Evolutionary conservation across 1,284 basidiomycete species (phyloP), one percentile per base, ranked within the genome.

Genomic region (Leccinum solheimii): DNA sequence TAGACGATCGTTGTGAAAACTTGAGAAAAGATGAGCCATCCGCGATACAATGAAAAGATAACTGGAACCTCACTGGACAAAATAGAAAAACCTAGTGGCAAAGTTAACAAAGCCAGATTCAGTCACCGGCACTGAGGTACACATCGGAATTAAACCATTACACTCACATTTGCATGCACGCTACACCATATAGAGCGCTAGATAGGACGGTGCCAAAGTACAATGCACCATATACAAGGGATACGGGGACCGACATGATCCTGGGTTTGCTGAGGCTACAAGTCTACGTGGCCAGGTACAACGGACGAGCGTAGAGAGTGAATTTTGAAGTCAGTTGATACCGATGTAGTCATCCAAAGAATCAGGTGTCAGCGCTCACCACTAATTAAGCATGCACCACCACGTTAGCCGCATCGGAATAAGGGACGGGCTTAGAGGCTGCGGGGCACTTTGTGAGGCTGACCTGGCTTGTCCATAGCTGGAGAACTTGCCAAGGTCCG

Each of bases 101-200:
- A 11, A 51, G 16, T 51, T 16, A 23, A 23, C 21, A 27, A 51
- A 51, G 16, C 14, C 23, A 48, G 19, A 6, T 48, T 27, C 49
- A 51, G 16, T 27, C n/a, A 27, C 26, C 3, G 16, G 50, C 26
- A 27, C 5, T 10, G 23, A 2, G 14, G 30, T 16, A 23, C 32
- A 21, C 7, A 30, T 30, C 27, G 27, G 27, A 30, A 30, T 30
- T 9, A 9, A 30, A 16, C 21, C 1, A 10, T 40, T 1, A 30
- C 30, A 30, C 66, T 57, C 50, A 67, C 66, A 38, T 56, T 61
- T 67, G 66, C 57, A 66, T 68, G 45, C 67, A 67, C 1, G 58
- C 26, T 16, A 59, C n/a, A 32, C 66, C 61, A 2, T 68, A 68
- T 32, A 67, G 55, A 7, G 27, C 21, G 3, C 57, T 60, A 5